A percentile compares a stretch with the other conserved stretches of the same genome.
Conservation (phyloP, 805 yeast genomes). For the Lachancea nothofagi region DNA sequence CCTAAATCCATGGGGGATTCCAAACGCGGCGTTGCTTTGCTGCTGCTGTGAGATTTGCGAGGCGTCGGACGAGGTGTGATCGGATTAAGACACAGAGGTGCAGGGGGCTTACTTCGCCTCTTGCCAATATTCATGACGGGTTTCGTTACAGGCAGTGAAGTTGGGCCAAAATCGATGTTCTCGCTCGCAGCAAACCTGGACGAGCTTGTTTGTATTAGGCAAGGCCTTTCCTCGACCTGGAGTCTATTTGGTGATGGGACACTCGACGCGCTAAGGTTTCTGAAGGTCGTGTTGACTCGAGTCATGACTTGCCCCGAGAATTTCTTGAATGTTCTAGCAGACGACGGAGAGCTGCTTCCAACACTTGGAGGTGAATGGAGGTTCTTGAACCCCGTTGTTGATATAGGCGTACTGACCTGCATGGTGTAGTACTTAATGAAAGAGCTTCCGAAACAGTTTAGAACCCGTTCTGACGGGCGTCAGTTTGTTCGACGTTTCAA, state of each 20-base stretch:
- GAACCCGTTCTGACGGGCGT: no score
- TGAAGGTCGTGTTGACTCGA: constrained; percentile 22
- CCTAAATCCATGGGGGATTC: constrained; percentile 9
- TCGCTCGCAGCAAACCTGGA: neutral
- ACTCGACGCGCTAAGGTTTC: constrained; percentile 17
- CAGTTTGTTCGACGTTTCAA: neutral
- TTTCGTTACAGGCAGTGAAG: neutral
- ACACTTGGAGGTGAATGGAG: constrained; percentile 34
- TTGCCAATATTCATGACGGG: constrained; percentile 1
- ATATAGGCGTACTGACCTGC: constrained; percentile 18
- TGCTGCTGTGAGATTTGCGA: constrained; percentile 6
- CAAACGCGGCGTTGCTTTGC: neutral
- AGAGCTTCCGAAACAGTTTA: no score
- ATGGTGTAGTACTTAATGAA: neutral
- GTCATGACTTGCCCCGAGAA: constrained; percentile 26
- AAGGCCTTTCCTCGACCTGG: constrained; percentile 1
- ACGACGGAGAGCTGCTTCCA: constrained; percentile 14
- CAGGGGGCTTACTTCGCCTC: constrained; percentile 5
- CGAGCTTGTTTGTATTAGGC: neutral
- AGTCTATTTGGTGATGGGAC: constrained; percentile 26
- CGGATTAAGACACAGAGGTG: constrained; percentile 4
- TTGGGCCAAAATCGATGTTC: constrained; percentile 1
- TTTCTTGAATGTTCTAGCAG: constrained; percentile 22
- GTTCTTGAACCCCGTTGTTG: constrained; percentile 13
- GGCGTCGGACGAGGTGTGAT: constrained; percentile 14